These are phyloP conservation scores for Sporisorium reilianum DNA, from an alignment of 1,284 basidiomycete genomes.

Conservation along the genomic window DNA sequence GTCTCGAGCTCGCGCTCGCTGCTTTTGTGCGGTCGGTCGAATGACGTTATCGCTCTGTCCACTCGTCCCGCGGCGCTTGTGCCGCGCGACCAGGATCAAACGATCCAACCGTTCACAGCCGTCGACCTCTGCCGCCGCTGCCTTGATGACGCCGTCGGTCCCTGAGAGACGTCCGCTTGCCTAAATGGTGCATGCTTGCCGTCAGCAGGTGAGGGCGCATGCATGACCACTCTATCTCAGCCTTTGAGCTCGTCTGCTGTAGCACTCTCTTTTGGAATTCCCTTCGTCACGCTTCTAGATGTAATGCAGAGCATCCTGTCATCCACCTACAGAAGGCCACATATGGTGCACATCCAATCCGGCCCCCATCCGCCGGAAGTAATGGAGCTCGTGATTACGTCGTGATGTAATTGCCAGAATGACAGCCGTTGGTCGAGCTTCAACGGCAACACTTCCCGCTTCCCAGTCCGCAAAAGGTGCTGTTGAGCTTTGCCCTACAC, in stretches of 20 bases:
- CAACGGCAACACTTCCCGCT: background rate
- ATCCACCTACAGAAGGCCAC: background rate
- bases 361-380: constrained; percentile 19
- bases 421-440: background rate
- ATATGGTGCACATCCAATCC: constrained; percentile 2
- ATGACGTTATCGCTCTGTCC: constrained; percentile 27
- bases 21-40: background rate
- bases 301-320: constrained; percentile 8
- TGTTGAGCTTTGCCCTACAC: background rate
- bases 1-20: constrained; percentile 3
- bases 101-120: background rate
- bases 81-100: background rate
- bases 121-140: background rate
- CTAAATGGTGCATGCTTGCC: background rate
- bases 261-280: background rate
- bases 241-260: background rate
- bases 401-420: constrained; percentile 28
- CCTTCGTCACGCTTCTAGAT: background rate
- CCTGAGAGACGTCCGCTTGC: constrained; percentile 2
- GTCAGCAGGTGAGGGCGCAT: background rate
- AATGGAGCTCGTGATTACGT: constrained; percentile 17
- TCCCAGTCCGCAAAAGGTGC: background rate
- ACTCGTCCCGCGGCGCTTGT: background rate
- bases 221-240: background rate
- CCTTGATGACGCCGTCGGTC: constrained; percentile 19